Base-by-base conservation (phyloP, 345 rosid genomes). In the Eucalyptus regnans region DNA sequence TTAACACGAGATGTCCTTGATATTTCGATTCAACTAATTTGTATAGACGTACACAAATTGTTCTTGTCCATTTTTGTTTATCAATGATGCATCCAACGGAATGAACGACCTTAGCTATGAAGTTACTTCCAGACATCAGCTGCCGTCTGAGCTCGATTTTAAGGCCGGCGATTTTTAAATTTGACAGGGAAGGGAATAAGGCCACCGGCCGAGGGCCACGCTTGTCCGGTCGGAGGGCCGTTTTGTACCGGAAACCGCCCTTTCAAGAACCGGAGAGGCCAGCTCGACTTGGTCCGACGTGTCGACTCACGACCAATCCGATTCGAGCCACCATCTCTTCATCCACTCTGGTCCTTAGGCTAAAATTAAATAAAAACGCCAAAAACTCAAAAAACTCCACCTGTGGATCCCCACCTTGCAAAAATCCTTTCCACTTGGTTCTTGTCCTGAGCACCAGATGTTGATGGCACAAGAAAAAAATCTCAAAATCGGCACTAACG, bases 401-500 rank as follows among this genome's bases (percentile, higher is more conserved):
- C 9, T 33, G 81, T 12, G 2, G 17, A 7, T 29, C 68, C 68
- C 33, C 33, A 6, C 33, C 48, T 37, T 6, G 48, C 14, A 9
- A 76, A 76, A 20, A 41, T 20, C 16, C 22, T 7, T 41, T 76
- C 84, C 44, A 3, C 41, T 71, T 4, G 44, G 1, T 17, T 71
- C 23, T 43, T 20, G 29, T 76, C 83, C 29, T 41, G 10, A 76
- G 48, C 83, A 76, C 29, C 48, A 0, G 16, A 76, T 18, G 83
- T 76, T 3, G 48, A 41, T 16, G 3, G 29, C 6, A 22, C 29
- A 41, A 41, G 15, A 41, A 76, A 22, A 33, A 76, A 76, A 76
- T 27, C 7, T 68, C 5, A 10, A 5, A 3, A 68, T 33, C 0
- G 2, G 33, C 13, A 33, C 81, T 9, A 0, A 23, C 9, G 9